A percentile compares a stretch with the other conserved stretches of the same genome.
Conservation (phyloP, 352 stramenopile genomes). For the Phytophthora ohioensis region DNA sequence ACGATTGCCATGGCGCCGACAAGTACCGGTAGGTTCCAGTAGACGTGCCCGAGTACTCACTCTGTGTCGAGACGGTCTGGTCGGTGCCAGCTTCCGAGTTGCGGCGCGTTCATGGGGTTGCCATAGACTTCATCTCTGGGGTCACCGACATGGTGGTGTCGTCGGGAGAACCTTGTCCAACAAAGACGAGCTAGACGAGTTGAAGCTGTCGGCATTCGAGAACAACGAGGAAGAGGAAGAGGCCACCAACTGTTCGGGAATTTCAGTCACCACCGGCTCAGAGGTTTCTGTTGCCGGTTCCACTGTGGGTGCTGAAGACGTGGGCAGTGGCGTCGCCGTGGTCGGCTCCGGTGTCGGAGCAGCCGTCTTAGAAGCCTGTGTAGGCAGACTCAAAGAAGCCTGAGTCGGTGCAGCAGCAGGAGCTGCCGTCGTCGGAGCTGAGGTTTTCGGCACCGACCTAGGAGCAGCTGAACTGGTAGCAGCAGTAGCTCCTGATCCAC, state of each 20-base stretch:
- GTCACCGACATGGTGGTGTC: conserved; percentile 14
- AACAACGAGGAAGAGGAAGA: conserved; percentile 12
- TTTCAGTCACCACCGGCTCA: conserved; percentile 3
- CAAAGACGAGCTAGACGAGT: conserved; percentile 27
- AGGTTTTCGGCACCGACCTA: conserved; percentile 18
- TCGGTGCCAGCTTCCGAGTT: conserved; percentile 11
- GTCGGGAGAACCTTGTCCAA: conserved; percentile 5
- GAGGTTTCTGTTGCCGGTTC: conserved; percentile 3
- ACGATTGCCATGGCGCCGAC: conserved; percentile 27
- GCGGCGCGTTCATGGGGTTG: neutral
- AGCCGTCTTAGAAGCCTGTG: neutral
- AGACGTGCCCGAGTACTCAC: neutral
- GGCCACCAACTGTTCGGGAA: neutral
- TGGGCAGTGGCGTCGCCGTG: conserved; percentile 18
- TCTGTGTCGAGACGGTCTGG: conserved; percentile 19
- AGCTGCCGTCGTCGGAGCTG: conserved; percentile 2
- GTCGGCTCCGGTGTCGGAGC: conserved; percentile 20
- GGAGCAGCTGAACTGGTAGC: neutral
- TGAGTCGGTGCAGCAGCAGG: conserved; percentile 9
- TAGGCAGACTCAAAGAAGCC: neutral
- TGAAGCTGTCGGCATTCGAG: conserved; percentile 1
- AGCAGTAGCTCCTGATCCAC: conserved; percentile 24
- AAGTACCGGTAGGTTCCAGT: conserved; percentile 3
- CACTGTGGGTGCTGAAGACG: conserved; percentile 11
- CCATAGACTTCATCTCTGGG: conserved; percentile 8